Base-by-base conservation (phyloP, 2,329 filamentous ascomycete species). In the Nemania abortiva region DNA sequence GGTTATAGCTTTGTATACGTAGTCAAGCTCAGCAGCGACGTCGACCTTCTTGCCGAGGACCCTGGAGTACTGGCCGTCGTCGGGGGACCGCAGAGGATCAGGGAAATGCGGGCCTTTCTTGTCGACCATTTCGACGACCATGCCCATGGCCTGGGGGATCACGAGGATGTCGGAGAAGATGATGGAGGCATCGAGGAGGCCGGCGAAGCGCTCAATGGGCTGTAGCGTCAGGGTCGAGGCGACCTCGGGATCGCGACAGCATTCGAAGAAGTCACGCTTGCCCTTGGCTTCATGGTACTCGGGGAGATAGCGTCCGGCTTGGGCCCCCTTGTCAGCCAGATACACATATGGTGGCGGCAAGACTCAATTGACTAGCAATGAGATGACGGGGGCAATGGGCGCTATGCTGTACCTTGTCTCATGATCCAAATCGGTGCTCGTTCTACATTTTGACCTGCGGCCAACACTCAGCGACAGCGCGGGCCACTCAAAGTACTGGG, bases 151-250 rank as follows among this genome's bases (percentile, higher is more conserved):
- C 83, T 99, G 96, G 0, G 96, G 96, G 71, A 99, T 95, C 54
- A 99, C 96, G 45, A 99, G 89, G 73, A 99, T 99, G 80, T 99
- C 96, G 65, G 94, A 97, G 86, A 99, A 99, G 81, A 99, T 99
- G 77, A 99, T 99, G 69, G 96, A 95, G 31, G 94, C 95, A 81
- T 99, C 96, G 75, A 99, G 89, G 70, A 99, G 90, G 52, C 94
- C 95, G 50, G 88, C 91, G 79, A 91, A 99, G 62, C 96, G 94
- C 76, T 98, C 94, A 77, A 99, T 91, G 62, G 96, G 96, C 82
- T 99, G 96, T 31, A 99, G 88, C 6, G 96, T 99, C 75, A 99
- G 85, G 47, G 92, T 97, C 37, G 94, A 98, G 59, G 96, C 94
- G 72, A 98, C 91, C 81, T 98, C 94, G 65, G 96, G 94, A 77